Percentiles rank a stretch among this genome's conserved stretches.
phyloP scores from a whole-genome alignment of 371 early-diverging fungal genomes.

The Zychaea mexicana region DNA sequence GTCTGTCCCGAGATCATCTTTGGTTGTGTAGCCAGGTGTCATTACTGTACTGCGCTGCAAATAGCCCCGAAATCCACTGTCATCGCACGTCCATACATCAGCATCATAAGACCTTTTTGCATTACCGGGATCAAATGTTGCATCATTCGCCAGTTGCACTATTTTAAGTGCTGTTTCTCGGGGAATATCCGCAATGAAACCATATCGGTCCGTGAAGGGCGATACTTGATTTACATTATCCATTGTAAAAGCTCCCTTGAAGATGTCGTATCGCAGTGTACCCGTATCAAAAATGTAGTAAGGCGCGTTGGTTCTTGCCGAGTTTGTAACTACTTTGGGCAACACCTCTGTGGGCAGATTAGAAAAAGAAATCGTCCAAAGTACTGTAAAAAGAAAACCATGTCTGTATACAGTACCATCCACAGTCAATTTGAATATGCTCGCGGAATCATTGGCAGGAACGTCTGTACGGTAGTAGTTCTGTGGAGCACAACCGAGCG shows the following conservation, averaged over 20 bases:
- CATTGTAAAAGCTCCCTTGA: conserved; percentile 30
- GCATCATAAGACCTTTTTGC: not conserved
- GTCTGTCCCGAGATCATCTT: conserved; percentile 51
- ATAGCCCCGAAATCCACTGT: conserved; percentile 25
- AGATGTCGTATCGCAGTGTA: not conserved
- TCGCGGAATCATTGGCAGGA: conserved; percentile 36
- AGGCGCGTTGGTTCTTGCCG: conserved; percentile 29
- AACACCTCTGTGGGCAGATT: conserved; percentile 41
- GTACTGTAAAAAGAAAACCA: no score
- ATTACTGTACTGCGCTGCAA: conserved; percentile 29
- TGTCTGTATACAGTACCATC: conserved; percentile 22
- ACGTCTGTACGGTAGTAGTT: conserved; percentile 48
- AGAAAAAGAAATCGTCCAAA: no score
- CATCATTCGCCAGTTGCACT: conserved; percentile 48
- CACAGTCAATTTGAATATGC: conserved; percentile 43
- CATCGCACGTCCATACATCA: conserved; percentile 12
- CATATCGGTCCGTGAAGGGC: conserved; percentile 51
- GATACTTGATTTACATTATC: conserved; percentile 53
- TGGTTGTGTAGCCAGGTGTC: conserved; percentile 58
- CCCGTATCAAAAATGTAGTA: not conserved
- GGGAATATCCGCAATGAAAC: conserved; percentile 37
- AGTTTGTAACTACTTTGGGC: conserved; percentile 33
- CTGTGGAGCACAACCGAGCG: conserved; percentile 54
- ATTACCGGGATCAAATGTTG: not conserved
- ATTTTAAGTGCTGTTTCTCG: conserved; percentile 20